These are phyloP conservation scores for Puccinia triticina DNA, from an alignment of 1,284 basidiomycete genomes.

Conservation along the genomic window DNA sequence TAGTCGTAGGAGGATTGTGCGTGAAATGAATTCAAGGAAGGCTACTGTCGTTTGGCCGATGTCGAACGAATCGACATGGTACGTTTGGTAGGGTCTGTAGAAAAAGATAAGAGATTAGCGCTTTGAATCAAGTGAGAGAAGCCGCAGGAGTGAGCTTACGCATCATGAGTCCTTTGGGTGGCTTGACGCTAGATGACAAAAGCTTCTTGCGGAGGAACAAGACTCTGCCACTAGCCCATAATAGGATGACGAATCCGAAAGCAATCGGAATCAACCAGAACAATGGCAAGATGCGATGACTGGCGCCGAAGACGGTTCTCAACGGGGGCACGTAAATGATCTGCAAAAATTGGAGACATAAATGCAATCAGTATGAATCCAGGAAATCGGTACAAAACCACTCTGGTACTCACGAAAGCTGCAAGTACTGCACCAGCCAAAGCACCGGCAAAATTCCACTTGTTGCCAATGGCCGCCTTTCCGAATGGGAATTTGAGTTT, in stretches of 20 bases:
- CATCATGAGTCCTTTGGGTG: slow-evolving; percentile 63
- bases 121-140: background rate
- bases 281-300: slow-evolving; percentile 66
- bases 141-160: slow-evolving; percentile 10
- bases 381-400: background rate
- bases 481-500: slow-evolving; percentile 70
- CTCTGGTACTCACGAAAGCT: slow-evolving; percentile 66
- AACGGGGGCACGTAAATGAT: slow-evolving; percentile 68
- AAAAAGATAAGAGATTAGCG: background rate
- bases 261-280: slow-evolving; percentile 71
- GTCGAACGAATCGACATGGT: slow-evolving; percentile 52
- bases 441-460: slow-evolving; percentile 71
- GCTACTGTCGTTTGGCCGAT: slow-evolving; percentile 22
- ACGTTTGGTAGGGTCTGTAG: slow-evolving; percentile 49
- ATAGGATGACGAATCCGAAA: slow-evolving; percentile 68
- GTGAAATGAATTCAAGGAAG: background rate
- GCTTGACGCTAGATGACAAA: slow-evolving; percentile 67
- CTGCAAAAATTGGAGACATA: background rate
- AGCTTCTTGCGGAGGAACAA: slow-evolving; percentile 67
- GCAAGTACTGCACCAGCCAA: slow-evolving; percentile 68
- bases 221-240: slow-evolving; percentile 68
- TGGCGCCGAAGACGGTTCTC: slow-evolving; percentile 70
- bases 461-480: slow-evolving; percentile 66
- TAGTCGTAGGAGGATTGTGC: no score
- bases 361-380: background rate